phyloP scores from a whole-genome alignment of 2,329 filamentous ascomycete species.

The Pyrenophora tritici-repentis region DNA sequence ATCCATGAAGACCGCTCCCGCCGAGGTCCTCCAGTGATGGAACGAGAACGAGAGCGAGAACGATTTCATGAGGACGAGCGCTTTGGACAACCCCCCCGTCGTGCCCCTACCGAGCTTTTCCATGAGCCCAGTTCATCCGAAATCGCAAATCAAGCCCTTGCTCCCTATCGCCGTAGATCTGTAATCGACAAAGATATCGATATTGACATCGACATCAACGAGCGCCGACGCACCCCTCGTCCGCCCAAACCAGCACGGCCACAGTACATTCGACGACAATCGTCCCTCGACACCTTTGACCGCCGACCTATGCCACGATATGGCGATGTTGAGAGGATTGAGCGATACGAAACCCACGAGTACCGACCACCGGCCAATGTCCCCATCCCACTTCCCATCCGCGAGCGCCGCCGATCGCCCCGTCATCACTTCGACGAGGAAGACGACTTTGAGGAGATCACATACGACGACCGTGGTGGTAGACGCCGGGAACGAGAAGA shows the following conservation, averaged over 20 bases:
- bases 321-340: conserved; percentile 58
- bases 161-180: conserved; percentile 63
- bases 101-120: conserved; percentile 53
- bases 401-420: conserved; percentile 55
- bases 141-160: conserved; percentile 58
- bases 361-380: conserved; percentile 71
- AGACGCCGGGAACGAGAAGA: conserved; percentile 46
- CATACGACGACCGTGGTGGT: conserved; percentile 43
- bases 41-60: conserved; percentile 60
- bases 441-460: conserved; percentile 65
- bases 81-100: conserved; percentile 38
- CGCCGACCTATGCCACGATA: conserved; percentile 67
- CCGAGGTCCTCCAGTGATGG: conserved; percentile 43
- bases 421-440: conserved; percentile 67
- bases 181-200: conserved; percentile 62
- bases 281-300: conserved; percentile 89
- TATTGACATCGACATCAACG: conserved; percentile 47
- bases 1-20: conserved; percentile 52
- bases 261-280: conserved; percentile 76
- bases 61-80: conserved; percentile 62
- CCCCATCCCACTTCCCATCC: conserved; percentile 67
- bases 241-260: conserved; percentile 70
- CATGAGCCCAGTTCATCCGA: conserved; percentile 55
- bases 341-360: conserved; percentile 48
- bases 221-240: conserved; percentile 48